Evolutionary conservation across 495 filamentous ascomycete species (phyloP), one percentile per base, ranked within the genome.

Genomic region (Tuber aestivum): DNA sequence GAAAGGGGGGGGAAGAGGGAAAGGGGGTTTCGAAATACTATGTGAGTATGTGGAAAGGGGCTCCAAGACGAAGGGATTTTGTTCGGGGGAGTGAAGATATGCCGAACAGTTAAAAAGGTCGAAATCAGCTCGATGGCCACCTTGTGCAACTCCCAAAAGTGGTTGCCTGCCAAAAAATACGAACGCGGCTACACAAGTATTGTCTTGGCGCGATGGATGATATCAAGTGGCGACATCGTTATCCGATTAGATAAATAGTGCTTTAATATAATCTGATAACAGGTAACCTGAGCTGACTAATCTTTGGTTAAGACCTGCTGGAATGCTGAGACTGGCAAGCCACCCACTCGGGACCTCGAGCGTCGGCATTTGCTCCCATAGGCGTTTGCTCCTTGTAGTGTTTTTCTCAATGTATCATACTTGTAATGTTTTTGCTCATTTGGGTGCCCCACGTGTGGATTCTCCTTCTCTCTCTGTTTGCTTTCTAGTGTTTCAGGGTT

Each of bases 361-460:
- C 21, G 1, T n/a, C 10, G n/a, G n/a, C n/a, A n/a, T n/a, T n/a
- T n/a, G n/a, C n/a, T n/a, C n/a, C n/a, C n/a, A n/a, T n/a, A n/a
- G 23, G 48, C 20, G 44, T 32, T 35, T 56, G 72, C 27, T 77
- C 72, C 48, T 71, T 21, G 27, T 71, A 21, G 69, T 38, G 23
- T n/a, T 40, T 76, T n/a, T 41, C 38, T 27, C 56, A 45, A 70
- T n/a, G n/a, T n/a, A n/a, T n/a, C n/a, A n/a, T n/a, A n/a, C n/a
- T n/a, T n/a, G 7, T 10, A 8, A 5, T n/a, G 48, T n/a, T 56
- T n/a, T n/a, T 3, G 48, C 23, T n/a, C 0, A 8, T 20, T 48
- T 2, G 27, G 70, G 70, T 69, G 74, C 16, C 69, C 37, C 10
- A 3, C 23, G 8, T n/a, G 8, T 27, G 27, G 23, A n/a, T 8